Conservation (phyloP, 495 filamentous ascomycete species). For the Neurospora sp. region DNA sequence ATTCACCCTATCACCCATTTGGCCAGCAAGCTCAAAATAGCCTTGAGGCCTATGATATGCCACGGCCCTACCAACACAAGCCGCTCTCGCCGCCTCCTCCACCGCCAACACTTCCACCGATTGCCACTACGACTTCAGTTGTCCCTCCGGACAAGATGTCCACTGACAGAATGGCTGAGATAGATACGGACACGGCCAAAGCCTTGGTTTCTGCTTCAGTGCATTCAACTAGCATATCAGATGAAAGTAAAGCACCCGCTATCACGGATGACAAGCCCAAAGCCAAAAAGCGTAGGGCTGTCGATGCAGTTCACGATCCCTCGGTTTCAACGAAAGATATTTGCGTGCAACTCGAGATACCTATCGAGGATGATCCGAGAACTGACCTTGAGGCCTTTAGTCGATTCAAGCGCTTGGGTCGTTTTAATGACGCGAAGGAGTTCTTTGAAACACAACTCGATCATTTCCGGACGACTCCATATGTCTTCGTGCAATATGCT, state of each 20-base stretch:
- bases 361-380: constrained; percentile 10
- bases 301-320: constrained; percentile 12
- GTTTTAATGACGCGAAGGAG: constrained; percentile 10
- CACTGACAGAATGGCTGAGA: background rate
- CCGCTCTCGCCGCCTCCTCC: background rate
- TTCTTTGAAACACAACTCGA: constrained; percentile 4
- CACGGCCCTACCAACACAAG: background rate
- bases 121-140: background rate
- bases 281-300: background rate
- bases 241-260: background rate
- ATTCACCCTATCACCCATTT: background rate
- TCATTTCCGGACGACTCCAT: constrained; percentile 1
- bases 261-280: background rate
- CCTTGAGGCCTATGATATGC: background rate
- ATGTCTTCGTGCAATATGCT: constrained; percentile 9
- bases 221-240: background rate
- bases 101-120: background rate
- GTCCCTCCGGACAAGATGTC: background rate
- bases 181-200: background rate
- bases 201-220: background rate
- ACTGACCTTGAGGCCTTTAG: constrained; percentile 12
- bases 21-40: background rate
- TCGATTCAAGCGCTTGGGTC: constrained; percentile 14
- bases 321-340: constrained; percentile 9
- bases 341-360: constrained; percentile 4